Evolutionary conservation across 2,329 filamentous ascomycete species (phyloP).

Genomic region (Colletotrichum navitas): DNA sequence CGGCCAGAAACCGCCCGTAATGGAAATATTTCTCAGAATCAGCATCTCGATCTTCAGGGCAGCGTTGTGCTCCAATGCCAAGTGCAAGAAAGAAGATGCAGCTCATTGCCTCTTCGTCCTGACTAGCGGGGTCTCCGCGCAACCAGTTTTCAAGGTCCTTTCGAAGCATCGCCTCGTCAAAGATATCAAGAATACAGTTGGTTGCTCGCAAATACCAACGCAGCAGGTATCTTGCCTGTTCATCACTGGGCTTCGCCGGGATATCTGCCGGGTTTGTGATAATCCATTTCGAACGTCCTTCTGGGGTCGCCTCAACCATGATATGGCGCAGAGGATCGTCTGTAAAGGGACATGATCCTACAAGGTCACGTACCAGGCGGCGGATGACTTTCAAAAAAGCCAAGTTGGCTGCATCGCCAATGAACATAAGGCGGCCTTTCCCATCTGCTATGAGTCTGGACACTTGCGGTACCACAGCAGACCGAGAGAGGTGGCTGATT

Average conservation of each 20-base stretch:
- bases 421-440: slow-evolving; percentile 52
- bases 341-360: slow-evolving; percentile 50
- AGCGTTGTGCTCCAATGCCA: slow-evolving; percentile 51
- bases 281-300: slow-evolving; percentile 47
- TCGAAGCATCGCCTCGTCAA: slow-evolving; percentile 48
- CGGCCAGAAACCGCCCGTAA: slow-evolving; percentile 51
- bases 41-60: slow-evolving; percentile 50
- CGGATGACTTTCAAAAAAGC: slow-evolving; percentile 53
- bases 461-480: slow-evolving; percentile 42
- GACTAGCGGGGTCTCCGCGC: slow-evolving; percentile 23
- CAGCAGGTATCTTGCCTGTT: slow-evolving; percentile 48
- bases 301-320: slow-evolving; percentile 51
- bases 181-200: slow-evolving; percentile 49
- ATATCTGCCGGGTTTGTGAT: slow-evolving; percentile 41
- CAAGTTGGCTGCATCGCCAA: slow-evolving; percentile 53
- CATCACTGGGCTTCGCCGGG: slow-evolving; percentile 43
- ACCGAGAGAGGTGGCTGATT: slow-evolving; percentile 31
- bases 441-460: slow-evolving; percentile 51
- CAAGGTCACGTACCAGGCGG: slow-evolving; percentile 48
- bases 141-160: slow-evolving; percentile 49
- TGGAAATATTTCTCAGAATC: slow-evolving; percentile 52
- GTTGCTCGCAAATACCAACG: slow-evolving; percentile 49
- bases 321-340: slow-evolving; percentile 52
- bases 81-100: slow-evolving; percentile 48
- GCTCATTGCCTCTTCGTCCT: slow-evolving; percentile 36